Evolutionary conservation across 2,329 filamentous ascomycete species (phyloP).

Genomic region (Claviceps capensis): DNA sequence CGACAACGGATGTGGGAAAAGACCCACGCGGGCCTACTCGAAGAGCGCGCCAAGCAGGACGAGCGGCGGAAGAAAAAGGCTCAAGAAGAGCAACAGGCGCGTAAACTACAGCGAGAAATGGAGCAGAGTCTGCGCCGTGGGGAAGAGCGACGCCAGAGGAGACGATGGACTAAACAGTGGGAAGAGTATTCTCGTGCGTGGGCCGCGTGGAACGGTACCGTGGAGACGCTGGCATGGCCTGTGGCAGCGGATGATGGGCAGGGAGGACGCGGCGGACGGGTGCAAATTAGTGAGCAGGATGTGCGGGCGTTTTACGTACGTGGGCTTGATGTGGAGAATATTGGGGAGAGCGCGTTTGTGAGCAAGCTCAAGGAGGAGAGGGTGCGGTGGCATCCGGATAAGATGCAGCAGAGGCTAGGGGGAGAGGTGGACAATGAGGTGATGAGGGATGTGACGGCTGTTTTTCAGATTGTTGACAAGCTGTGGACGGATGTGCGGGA

Average conservation of each 20-base stretch:
- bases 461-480: constrained; percentile 81
- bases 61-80: constrained; percentile 36
- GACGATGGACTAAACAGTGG: constrained; percentile 48
- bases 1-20: constrained; percentile 90
- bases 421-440: constrained; percentile 55
- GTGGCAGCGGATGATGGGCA: constrained; percentile 40
- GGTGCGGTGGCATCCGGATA: constrained; percentile 94
- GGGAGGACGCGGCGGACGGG: constrained; percentile 15
- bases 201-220: constrained; percentile 36
- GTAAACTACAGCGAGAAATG: constrained; percentile 47
- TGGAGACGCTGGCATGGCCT: constrained; percentile 53
- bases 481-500: constrained; percentile 54
- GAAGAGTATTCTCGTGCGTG: constrained; percentile 50
- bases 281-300: constrained; percentile 38
- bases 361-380: constrained; percentile 64
- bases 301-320: constrained; percentile 57
- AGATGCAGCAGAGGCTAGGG: constrained; percentile 82
- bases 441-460: constrained; percentile 69
- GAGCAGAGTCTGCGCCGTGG: constrained; percentile 55
- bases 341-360: constrained; percentile 31
- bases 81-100: constrained; percentile 35
- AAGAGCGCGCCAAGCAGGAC: constrained; percentile 55
- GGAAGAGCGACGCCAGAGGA: constrained; percentile 44
- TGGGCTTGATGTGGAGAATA: constrained; percentile 27
- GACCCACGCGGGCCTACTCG: constrained; percentile 69